A percentile compares a stretch with the other conserved stretches of the same genome.
Conservation (phyloP, 148 eudicot genomes). For the Diospyros lotus region DNA sequence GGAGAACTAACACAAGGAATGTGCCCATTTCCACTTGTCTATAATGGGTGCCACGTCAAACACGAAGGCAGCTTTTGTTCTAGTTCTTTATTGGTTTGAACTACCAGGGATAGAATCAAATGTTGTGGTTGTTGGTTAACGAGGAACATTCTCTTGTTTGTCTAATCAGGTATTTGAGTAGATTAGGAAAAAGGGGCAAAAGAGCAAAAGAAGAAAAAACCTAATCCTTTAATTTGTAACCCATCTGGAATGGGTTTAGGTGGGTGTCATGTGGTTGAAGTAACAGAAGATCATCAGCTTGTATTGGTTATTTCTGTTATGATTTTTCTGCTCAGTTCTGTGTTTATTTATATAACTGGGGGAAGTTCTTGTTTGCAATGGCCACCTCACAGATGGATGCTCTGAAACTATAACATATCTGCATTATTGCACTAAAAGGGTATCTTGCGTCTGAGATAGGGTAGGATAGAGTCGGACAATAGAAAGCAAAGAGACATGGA, state of each 20-base stretch:
- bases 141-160: not conserved
- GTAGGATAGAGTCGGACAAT: too few relatives aligned
- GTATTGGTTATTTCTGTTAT: not conserved
- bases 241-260: not conserved
- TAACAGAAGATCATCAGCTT: not conserved
- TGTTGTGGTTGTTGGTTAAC: not conserved
- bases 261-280: slow-evolving; percentile 9
- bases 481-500: too few relatives aligned
- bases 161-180: not conserved
- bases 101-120: not conserved
- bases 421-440: too few relatives aligned
- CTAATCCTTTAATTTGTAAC: not conserved
- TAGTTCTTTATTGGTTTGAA: not conserved
- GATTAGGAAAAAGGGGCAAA: not conserved
- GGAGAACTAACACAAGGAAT: not conserved
- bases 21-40: not conserved
- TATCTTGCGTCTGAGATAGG: too few relatives aligned
- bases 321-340: not conserved
- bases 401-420: too few relatives aligned
- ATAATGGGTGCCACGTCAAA: slow-evolving; percentile 3
- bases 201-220: not conserved
- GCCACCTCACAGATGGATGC: too few relatives aligned
- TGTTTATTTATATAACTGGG: too few relatives aligned
- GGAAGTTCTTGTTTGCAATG: too few relatives aligned
- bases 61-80: too few relatives aligned